A percentile compares a stretch with the other conserved stretches of the same genome.
phyloP scores from a whole-genome alignment of 2,329 filamentous ascomycete species.

The Diaporthe ilicicola region DNA sequence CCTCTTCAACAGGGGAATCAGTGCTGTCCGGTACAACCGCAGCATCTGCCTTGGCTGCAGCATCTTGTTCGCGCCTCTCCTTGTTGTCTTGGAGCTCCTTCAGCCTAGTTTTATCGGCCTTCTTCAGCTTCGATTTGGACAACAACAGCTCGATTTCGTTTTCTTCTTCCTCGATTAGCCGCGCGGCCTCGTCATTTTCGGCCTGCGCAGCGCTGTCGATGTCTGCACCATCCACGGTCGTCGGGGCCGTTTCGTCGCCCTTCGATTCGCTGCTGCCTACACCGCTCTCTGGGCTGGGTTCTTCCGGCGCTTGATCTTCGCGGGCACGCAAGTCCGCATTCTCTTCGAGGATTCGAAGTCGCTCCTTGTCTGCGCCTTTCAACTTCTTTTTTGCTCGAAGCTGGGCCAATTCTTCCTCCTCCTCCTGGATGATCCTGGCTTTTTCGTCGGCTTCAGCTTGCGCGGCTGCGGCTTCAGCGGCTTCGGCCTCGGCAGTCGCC shows the following conservation, averaged over 20 bases:
- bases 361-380: slow-evolving; percentile 26
- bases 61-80: slow-evolving; percentile 27
- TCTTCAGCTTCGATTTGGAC: slow-evolving; percentile 27
- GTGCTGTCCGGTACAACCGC: neutral
- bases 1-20: slow-evolving; percentile 11
- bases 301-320: slow-evolving; percentile 12
- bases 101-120: slow-evolving; percentile 22
- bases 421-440: slow-evolving; percentile 22
- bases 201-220: slow-evolving; percentile 12
- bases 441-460: slow-evolving; percentile 37
- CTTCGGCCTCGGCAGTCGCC: neutral
- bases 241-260: slow-evolving; percentile 24
- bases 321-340: slow-evolving; percentile 21
- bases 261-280: slow-evolving; percentile 31
- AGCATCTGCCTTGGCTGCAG: slow-evolving; percentile 19
- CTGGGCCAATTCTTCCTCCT: slow-evolving; percentile 23
- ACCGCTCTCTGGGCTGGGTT: neutral
- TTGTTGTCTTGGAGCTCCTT: slow-evolving; percentile 30
- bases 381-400: slow-evolving; percentile 24
- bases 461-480: slow-evolving; percentile 35
- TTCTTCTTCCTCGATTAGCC: slow-evolving; percentile 28
- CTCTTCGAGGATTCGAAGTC: slow-evolving; percentile 26
- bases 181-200: slow-evolving; percentile 23
- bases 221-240: slow-evolving; percentile 10
- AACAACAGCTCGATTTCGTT: slow-evolving; percentile 26